A percentile compares a stretch with the other conserved stretches of the same genome.
phyloP scores from a whole-genome alignment of 441 rosid genomes.

The Euphorbia schlechtendalii region DNA sequence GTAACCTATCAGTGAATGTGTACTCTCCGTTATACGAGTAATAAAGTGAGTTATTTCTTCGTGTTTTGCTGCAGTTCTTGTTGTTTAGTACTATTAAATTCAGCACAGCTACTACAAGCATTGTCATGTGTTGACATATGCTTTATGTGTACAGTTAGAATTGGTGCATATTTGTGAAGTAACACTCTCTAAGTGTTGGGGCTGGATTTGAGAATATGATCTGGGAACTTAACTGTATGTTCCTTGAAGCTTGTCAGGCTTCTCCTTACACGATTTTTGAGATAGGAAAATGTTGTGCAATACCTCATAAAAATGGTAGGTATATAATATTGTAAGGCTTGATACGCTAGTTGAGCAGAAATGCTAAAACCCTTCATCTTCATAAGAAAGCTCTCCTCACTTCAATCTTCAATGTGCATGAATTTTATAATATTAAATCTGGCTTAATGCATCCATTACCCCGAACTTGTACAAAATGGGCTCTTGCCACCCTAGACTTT shows the following conservation, averaged over 20 bases:
- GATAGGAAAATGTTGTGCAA: no score
- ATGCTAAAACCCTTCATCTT: neutral
- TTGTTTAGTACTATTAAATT: neutral
- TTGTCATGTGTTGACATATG: neutral
- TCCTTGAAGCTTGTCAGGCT: neutral
- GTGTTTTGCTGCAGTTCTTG: neutral
- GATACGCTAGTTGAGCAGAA: no score
- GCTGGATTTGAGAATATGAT: slow-evolving; percentile 70
- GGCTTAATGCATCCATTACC: no score
- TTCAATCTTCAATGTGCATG: no score
- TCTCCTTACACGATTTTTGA: neutral
- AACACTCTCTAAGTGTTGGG: slow-evolving; percentile 70
- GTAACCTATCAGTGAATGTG: neutral
- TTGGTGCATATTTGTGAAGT: slow-evolving; percentile 81
- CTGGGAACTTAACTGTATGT: slow-evolving; percentile 71
- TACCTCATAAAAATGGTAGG: neutral
- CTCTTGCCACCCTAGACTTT: no score
- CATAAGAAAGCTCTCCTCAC: neutral
- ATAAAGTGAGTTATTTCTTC: neutral
- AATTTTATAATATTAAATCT: neutral
- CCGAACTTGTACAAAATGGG: no score
- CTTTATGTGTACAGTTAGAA: slow-evolving; percentile 38
- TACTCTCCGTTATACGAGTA: neutral
- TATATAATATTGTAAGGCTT: neutral
- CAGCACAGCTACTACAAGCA: neutral